Evolutionary conservation across 805 yeast species (phyloP), one percentile per base, ranked within the genome.

Genomic region (Wickerhamiella siamensis): DNA sequence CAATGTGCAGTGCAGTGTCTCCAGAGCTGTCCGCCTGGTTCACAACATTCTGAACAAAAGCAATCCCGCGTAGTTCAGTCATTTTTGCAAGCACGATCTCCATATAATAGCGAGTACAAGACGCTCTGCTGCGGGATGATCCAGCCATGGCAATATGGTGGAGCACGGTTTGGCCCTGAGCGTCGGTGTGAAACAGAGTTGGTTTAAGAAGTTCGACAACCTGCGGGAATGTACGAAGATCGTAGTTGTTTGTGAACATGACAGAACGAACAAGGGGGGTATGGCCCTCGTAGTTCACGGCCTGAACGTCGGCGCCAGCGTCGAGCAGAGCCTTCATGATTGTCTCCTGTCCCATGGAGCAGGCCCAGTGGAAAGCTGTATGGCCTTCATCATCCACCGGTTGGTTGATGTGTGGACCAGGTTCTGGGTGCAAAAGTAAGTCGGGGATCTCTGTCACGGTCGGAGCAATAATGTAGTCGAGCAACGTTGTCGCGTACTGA

Each of bases 281-380:
- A 55, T 87, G 83, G 0, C 95, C 95, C 36, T 71, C 70, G 45
- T 75, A 70, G 52, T 81, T 81, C 14, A 71, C 61, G 3, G 68
- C 67, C 36, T 69, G 60, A 43, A 74, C 71, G 60, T 77, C 72
- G 2, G 94, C 91, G 4, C 95, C 94, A 32, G 79, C 74, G 22
- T 75, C 67, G 24, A 83, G 62, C 33, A 91, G 67, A 12, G 86
- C 71, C 50, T 80, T 91, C 43, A 83, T 77, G 61, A 87, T 76
- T 37, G 71, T 72, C 27, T 79, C 61, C 56, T 79, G 83, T 3
- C 97, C 98, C 73, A 91, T 84, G 1, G 97, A 81, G 46, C 96
- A 84, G 0, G 97, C 94, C 96, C 97, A 91, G 61, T 91, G 98
- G 51, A 91, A 76, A 2, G 94, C 80, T 0, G 95, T 82, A 56